Conservation (phyloP, 495 filamentous ascomycete species). For the Penicillium lagena region DNA sequence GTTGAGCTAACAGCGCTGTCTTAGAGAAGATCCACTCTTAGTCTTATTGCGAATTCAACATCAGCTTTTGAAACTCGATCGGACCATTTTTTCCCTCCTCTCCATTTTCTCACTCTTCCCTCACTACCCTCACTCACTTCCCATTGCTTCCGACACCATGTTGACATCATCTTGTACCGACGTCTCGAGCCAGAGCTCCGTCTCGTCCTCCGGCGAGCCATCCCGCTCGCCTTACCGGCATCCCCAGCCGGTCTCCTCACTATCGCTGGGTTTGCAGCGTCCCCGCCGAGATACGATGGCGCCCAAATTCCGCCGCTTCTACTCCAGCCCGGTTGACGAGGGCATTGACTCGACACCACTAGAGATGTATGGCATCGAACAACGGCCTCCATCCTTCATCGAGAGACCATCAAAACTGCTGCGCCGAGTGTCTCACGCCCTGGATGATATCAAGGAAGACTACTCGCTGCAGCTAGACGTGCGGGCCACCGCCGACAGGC, state of each 20-base stretch:
- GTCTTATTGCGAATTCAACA: slow-evolving; percentile 15
- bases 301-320: slow-evolving; percentile 31
- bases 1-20: slow-evolving; percentile 16
- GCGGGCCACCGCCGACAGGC: slow-evolving; percentile 19
- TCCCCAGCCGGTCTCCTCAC: slow-evolving; percentile 18
- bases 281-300: slow-evolving; percentile 16
- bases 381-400: slow-evolving; percentile 30
- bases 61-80: not conserved
- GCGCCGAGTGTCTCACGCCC: slow-evolving; percentile 32
- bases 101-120: slow-evolving; percentile 6
- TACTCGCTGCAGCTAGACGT: slow-evolving; percentile 23
- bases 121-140: slow-evolving; percentile 5
- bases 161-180: slow-evolving; percentile 22
- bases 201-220: slow-evolving; percentile 22
- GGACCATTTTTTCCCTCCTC: slow-evolving; percentile 8
- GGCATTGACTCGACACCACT: slow-evolving; percentile 28
- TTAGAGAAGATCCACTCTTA: slow-evolving; percentile 20
- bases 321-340: slow-evolving; percentile 32
- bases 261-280: slow-evolving; percentile 18
- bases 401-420: slow-evolving; percentile 25
- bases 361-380: slow-evolving; percentile 32
- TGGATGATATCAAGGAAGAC: slow-evolving; percentile 38
- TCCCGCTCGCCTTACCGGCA: slow-evolving; percentile 21
- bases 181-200: slow-evolving; percentile 19
- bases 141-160: slow-evolving; percentile 10